Percentiles rank a stretch among this genome's conserved stretches.
phyloP scores from a whole-genome alignment of 192 early-diverging fungal genomes.

The Podila horticola region DNA sequence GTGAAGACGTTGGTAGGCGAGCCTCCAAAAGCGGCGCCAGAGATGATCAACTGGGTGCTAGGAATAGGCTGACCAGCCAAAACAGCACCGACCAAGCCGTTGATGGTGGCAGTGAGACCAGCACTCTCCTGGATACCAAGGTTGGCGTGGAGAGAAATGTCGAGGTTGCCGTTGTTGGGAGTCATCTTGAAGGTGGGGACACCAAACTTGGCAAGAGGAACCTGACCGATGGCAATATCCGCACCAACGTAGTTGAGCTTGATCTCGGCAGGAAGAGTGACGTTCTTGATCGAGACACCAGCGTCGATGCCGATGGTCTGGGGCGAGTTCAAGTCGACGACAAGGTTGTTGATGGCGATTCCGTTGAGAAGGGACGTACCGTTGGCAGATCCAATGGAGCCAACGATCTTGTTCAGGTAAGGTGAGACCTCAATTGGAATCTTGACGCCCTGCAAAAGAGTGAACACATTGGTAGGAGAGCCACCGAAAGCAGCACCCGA shows the following conservation, averaged over 20 bases:
- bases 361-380: slow-evolving; percentile 9
- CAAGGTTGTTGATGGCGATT: slow-evolving; percentile 6
- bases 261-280: slow-evolving; percentile 19
- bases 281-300: slow-evolving; percentile 15
- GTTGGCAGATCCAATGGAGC: background rate
- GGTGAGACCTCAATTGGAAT: slow-evolving; percentile 21
- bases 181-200: slow-evolving; percentile 16
- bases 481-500: slow-evolving; percentile 19
- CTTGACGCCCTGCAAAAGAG: slow-evolving; percentile 16
- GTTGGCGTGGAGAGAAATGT: slow-evolving; percentile 6
- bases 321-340: slow-evolving; percentile 23
- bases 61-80: slow-evolving; percentile 23
- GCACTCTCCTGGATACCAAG: slow-evolving; percentile 7
- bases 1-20: slow-evolving; percentile 23
- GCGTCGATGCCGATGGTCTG: slow-evolving; percentile 23
- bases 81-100: slow-evolving; percentile 11
- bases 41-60: slow-evolving; percentile 13
- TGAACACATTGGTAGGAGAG: slow-evolving; percentile 14
- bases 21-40: slow-evolving; percentile 19
- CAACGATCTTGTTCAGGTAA: slow-evolving; percentile 6
- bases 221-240: slow-evolving; percentile 4
- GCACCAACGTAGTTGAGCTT: slow-evolving; percentile 31
- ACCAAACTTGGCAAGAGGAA: slow-evolving; percentile 9
- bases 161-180: slow-evolving; percentile 3
- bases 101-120: slow-evolving; percentile 9